These are phyloP conservation scores for Urostyla sp. DNA, from an alignment of 73 alveolate species.

Conservation along the genomic window DNA sequence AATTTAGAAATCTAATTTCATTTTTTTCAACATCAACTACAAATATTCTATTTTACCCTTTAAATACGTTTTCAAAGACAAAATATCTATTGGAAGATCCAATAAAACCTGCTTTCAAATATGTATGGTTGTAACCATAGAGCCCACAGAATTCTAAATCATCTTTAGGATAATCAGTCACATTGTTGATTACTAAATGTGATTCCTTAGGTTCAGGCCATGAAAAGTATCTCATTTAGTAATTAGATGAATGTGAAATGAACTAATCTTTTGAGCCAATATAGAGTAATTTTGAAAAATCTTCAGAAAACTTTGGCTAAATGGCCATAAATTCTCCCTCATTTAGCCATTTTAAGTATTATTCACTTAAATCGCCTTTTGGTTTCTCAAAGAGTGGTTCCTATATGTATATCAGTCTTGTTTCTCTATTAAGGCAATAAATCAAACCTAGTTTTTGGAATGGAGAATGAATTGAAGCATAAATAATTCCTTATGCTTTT, in stretches of 20 bases:
- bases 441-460: slow-evolving; percentile 47
- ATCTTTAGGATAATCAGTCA: slow-evolving; percentile 13
- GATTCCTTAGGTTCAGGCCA: slow-evolving; percentile 37
- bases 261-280: slow-evolving; percentile 47
- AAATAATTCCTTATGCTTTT: slow-evolving; percentile 55
- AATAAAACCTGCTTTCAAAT: neutral
- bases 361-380: neutral
- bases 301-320: slow-evolving; percentile 56
- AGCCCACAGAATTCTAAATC: slow-evolving; percentile 55
- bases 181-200: slow-evolving; percentile 10
- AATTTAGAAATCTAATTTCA: slow-evolving; percentile 20
- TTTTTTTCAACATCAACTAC: slow-evolving; percentile 12
- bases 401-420: slow-evolving; percentile 53
- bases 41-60: slow-evolving; percentile 25
- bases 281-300: slow-evolving; percentile 39
- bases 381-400: slow-evolving; percentile 9
- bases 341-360: slow-evolving; percentile 41
- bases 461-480: slow-evolving; percentile 13
- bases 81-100: slow-evolving; percentile 15
- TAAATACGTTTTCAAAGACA: neutral
- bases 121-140: slow-evolving; percentile 48
- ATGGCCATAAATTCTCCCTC: slow-evolving; percentile 35
- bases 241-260: slow-evolving; percentile 51
- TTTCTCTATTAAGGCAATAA: slow-evolving; percentile 58
- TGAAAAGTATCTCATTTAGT: slow-evolving; percentile 9